Evolutionary conservation across 2,329 filamentous ascomycete genomes (phyloP), one percentile per base, ranked within the genome.

Genomic region (Ophiostoma ulmi): DNA sequence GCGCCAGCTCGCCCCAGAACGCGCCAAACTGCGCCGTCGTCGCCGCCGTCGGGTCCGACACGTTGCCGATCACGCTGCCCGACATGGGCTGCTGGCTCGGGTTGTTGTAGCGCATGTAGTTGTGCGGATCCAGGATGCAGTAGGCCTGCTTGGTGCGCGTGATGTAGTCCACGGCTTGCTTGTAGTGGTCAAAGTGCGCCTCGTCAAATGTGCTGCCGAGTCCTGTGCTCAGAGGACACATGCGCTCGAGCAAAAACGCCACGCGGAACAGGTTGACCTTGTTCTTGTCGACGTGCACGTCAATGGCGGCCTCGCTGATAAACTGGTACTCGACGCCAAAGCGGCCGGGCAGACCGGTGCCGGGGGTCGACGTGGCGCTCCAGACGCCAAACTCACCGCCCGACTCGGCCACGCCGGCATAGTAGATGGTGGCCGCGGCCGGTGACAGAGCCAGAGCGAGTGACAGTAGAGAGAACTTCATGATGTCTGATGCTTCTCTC

Each of bases 51-150:
- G 78, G 70, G 76, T 86, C 82, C 1, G 78, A 77, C 0, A 78
- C 76, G 75, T 84, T 80, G 35, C 83, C 83, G 72, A 86, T 85
- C 13, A 85, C 79, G 73, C 80, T 82, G 58, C 83, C 83, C 7
- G 79, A 81, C 70, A 77, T 80, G 3, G 84, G 83, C 74, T 85
- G 83, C 39, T 79, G 78, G 22, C 79, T 81, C 1, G 83, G 83
- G 74, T 85, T 79, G 73, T 84, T 84, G 76, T 85, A 86, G 4
- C 83, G 79, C 83, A 85, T 85, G 75, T 85, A 84, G 75, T 84
- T 85, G 77, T 85, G 83, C 2, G 83, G 83, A 74, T 85, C 83
- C 2, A 86, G 76, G 72, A 85, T 83, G 11, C 79, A 80, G 73
- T 85, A 79, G 0, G 80, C 79, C 0, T 79, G 81, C 73, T 83